These are phyloP conservation scores for Tilletia walkeri DNA, from an alignment of 1,284 basidiomycete genomes.

Conservation along the genomic window DNA sequence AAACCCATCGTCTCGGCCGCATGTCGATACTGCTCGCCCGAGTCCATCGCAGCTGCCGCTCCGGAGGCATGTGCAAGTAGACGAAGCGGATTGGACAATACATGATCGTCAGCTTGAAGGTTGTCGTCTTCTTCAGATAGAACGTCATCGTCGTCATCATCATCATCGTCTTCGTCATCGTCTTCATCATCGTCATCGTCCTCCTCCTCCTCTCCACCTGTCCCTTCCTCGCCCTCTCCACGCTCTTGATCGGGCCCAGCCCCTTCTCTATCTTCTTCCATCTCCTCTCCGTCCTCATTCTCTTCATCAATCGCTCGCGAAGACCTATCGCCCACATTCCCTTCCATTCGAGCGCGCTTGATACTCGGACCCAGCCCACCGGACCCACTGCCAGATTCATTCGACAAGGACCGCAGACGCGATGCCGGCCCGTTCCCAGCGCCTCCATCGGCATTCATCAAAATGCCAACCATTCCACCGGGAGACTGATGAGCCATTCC, in stretches of 20 bases:
- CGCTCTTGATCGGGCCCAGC: background rate
- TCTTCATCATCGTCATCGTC: conserved; percentile 31
- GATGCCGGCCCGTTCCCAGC: background rate
- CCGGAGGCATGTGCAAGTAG: conserved; percentile 43
- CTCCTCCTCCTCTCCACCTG: background rate
- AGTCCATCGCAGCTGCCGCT: conserved; percentile 35
- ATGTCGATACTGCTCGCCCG: conserved; percentile 17
- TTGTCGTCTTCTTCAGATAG: conserved; percentile 40
- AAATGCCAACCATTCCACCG: no score
- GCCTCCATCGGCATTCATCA: no score
- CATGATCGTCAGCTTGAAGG: conserved; percentile 30
- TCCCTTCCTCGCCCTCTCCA: background rate
- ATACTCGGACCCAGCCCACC: background rate
- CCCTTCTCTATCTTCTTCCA: background rate
- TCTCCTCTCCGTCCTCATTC: background rate
- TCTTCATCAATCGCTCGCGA: conserved; percentile 21
- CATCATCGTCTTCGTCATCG: conserved; percentile 39
- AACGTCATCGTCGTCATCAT: conserved; percentile 41
- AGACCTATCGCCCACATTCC: background rate
- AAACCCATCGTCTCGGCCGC: conserved; percentile 5
- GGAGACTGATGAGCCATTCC: background rate
- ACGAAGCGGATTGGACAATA: conserved; percentile 43
- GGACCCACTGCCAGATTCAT: conserved; percentile 1
- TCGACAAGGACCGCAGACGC: conserved; percentile 10
- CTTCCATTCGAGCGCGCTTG: conserved; percentile 4